Base-by-base conservation (phyloP, 192 early-diverging fungal genomes). In the Umbelopsis sp. region DNA sequence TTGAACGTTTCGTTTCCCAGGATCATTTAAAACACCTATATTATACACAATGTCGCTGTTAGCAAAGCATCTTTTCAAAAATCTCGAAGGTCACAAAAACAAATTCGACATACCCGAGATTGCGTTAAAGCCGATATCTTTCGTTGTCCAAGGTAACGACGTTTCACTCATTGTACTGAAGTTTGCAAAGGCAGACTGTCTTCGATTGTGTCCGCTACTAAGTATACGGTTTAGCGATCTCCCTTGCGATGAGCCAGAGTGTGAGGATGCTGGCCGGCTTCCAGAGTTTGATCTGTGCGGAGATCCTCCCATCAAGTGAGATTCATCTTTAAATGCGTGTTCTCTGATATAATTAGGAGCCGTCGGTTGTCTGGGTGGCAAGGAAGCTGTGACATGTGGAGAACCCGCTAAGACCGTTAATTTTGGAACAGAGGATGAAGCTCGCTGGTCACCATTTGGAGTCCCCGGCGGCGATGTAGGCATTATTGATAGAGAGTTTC, bases 81-180 rank as follows among this genome's bases (percentile, higher is more conserved):
- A 22, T 34, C 43, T 67, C 43, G n/a, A 44, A 38, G 21, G 26
- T 43, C 21, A 43, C 44, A 49, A 68, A 72, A 38, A 66, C 45
- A 53, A 45, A 69, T 62, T 52, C 8, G n/a, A 43, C 34, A 52
- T 29, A 81, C 84, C 87, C 51, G 85, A 85, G 54, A 90, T 93
- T 71, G 91, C 90, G 79, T 94, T 92, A 66, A 86, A 88, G 16
- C 93, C 93, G 78, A 94, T 92, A 75, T 94, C 92, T 65, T 80
- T 79, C 21, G 83, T 83, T 36, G 89, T 88, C 89, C 89, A 92
- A 7, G 87, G 82, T 34, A 84, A 56, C 2, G 83, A 82, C 0
- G 81, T 80, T 72, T 84, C 83, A 34, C 80, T 82, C 78, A 82
- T 75, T n/a, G 83, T 84, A 25, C 80, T 82, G 44, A 80, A 80